phyloP scores from a whole-genome alignment of 257 asterid genomes.

The Nyctanthes arbortristis region DNA sequence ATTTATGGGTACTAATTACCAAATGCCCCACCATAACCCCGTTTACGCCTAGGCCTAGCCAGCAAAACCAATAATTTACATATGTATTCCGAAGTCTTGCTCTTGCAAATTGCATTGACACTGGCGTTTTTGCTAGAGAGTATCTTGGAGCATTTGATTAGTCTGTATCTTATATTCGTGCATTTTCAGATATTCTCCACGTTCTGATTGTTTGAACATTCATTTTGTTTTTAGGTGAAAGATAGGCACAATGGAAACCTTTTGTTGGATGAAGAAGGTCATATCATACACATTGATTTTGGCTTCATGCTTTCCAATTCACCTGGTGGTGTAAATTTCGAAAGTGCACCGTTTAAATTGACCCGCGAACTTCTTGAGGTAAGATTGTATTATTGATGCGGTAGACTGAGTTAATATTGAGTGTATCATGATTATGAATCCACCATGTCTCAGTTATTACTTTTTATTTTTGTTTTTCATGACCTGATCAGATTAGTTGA shows the following conservation, averaged over 20 bases:
- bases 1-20: no score
- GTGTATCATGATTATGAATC: constrained; percentile 7
- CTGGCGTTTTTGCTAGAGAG: constrained; percentile 3
- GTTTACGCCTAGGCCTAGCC: no score
- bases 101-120: neutral
- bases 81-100: neutral
- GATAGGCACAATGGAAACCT: constrained; percentile 98
- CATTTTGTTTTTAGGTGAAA: constrained; percentile 56
- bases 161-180: constrained; percentile 8
- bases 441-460: neutral
- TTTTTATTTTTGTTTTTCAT: neutral
- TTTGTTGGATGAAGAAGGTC: constrained; percentile 99
- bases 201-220: constrained; percentile 15
- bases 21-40: no score
- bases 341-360: constrained; percentile 96
- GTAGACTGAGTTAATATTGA: constrained; percentile 12
- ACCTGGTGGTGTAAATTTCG: constrained; percentile 99
- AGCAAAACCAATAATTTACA: neutral
- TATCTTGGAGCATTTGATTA: neutral
- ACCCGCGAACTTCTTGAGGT: constrained; percentile 99
- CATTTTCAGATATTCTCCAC: neutral
- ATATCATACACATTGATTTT: constrained; percentile 96
- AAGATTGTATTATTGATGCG: constrained; percentile 5
- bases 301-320: constrained; percentile 99
- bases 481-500: neutral